phyloP scores from a whole-genome alignment of 495 filamentous ascomycete species.

The Pseudevernia furfuracea region DNA sequence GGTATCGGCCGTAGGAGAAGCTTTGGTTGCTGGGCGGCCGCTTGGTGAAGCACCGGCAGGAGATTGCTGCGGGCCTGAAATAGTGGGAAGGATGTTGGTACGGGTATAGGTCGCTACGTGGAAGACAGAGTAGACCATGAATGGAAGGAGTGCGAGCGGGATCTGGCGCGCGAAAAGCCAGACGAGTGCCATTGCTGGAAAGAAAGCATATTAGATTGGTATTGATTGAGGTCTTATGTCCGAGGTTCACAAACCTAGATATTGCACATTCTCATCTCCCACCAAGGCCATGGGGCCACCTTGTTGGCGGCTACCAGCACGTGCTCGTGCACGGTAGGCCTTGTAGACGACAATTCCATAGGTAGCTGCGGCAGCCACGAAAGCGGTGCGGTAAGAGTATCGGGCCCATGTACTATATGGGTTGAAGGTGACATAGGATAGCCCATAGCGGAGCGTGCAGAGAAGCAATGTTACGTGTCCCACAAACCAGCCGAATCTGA shows the following conservation, averaged over 20 bases:
- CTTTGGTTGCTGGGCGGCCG: constrained; percentile 51
- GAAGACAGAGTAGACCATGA: constrained; percentile 95
- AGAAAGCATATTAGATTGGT: constrained; percentile 13
- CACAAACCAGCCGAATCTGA: constrained; percentile 73
- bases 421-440: constrained; percentile 81
- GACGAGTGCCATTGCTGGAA: constrained; percentile 79
- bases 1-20: constrained; percentile 63
- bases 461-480: constrained; percentile 85
- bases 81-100: constrained; percentile 46
- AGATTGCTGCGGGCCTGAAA: constrained; percentile 36
- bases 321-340: constrained; percentile 75
- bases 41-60: constrained; percentile 47
- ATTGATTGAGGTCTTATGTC: neutral
- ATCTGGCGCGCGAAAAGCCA: constrained; percentile 92
- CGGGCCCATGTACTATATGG: constrained; percentile 63
- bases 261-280: constrained; percentile 94
- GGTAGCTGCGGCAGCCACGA: constrained; percentile 77
- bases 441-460: constrained; percentile 67
- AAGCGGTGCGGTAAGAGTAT: constrained; percentile 81
- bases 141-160: constrained; percentile 82
- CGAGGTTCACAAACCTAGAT: constrained; percentile 62
- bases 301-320: constrained; percentile 52
- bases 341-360: constrained; percentile 99
- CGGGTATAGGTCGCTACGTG: constrained; percentile 76
- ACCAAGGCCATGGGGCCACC: constrained; percentile 54